phyloP scores from a whole-genome alignment of 257 asterid species.

The Schizonepeta tenuifolia region DNA sequence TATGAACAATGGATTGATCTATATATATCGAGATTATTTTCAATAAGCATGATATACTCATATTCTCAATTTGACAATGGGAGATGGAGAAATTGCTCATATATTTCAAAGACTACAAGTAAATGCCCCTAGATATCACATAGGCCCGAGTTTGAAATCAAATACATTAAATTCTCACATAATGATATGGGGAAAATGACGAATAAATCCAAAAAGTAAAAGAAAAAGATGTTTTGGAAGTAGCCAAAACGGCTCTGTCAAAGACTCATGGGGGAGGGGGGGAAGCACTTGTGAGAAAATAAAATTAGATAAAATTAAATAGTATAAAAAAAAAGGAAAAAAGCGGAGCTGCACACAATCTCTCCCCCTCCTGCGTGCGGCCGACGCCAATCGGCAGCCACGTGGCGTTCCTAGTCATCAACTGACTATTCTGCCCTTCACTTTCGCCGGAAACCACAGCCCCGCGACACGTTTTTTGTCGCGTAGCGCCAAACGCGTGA shows the following conservation, averaged over 20 bases:
- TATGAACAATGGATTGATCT: no score
- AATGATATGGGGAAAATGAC: not conserved
- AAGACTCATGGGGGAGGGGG: not conserved
- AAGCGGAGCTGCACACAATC: not conserved
- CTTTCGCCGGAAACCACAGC: slow-evolving; percentile 22
- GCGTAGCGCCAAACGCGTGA: slow-evolving; percentile 48
- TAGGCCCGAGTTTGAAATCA: not conserved
- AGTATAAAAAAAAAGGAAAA: not conserved
- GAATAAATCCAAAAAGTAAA: slow-evolving; percentile 31
- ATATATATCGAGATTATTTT: no score
- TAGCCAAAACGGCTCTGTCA: slow-evolving; percentile 39
- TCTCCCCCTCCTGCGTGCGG: slow-evolving; percentile 37
- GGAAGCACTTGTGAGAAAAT: no score
- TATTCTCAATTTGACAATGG: no score
- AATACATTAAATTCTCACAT: not conserved
- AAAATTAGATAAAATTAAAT: no score
- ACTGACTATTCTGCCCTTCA: slow-evolving; percentile 35
- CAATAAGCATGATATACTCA: no score
- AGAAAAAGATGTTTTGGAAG: slow-evolving; percentile 41
- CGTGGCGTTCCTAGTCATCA: slow-evolving; percentile 29
- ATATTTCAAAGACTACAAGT: no score
- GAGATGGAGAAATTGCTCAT: no score
- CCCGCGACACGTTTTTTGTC: slow-evolving; percentile 42
- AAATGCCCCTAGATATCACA: no score
- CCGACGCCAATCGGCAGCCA: slow-evolving; percentile 38